Evolutionary conservation across 768 basidiomycete genomes (phyloP), one percentile per base, ranked within the genome.

Genomic region (Strobilomyces confusus): DNA sequence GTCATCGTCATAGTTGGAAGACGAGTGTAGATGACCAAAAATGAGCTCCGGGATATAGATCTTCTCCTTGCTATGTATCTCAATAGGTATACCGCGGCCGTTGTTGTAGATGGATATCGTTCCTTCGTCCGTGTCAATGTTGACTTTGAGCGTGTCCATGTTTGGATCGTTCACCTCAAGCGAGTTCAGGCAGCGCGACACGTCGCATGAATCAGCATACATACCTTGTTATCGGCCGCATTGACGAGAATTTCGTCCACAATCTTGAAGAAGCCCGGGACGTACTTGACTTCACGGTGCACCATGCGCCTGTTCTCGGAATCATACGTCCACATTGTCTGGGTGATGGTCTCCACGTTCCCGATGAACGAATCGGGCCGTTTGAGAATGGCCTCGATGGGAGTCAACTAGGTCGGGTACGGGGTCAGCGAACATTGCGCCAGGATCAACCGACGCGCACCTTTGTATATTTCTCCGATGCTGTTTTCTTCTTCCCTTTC

Each of bases 161-260:
- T 68, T 82, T 2, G 82, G 48, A 69, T 98, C 95, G 59, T 95
- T 98, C 63, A 95, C 89, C 95, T 99, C 53, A 5, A 42, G 12
- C 33, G 23, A 8, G 9, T 17, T 45, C 19, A 36, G 29, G 29
- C 19, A n/a, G 46, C 9, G 30, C 22, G 4, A 43, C 43, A 33
- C 9, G 13, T 22, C 17, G 1, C 20, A 19, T 14, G 32, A 43
- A 43, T 48, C 3, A 44, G 36, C 14, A n/a, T 9, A 69, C 77
- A 51, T 58, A 91, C 95, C 86, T 99, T 99, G 75, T 98, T 97
- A 69, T 99, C 97, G 4, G 97, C 97, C 20, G 97, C 97, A 70
- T 99, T 99, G 63, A 99, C 97, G 3, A 99, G 77, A 64, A 99
- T 99, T 74, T 99, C 97, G 64, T 99, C 97, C 14, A 99, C 87